Evolutionary conservation across 768 basidiomycete species (phyloP), one percentile per base, ranked within the genome.

Genomic region (Asterophora lycoperdoides): DNA sequence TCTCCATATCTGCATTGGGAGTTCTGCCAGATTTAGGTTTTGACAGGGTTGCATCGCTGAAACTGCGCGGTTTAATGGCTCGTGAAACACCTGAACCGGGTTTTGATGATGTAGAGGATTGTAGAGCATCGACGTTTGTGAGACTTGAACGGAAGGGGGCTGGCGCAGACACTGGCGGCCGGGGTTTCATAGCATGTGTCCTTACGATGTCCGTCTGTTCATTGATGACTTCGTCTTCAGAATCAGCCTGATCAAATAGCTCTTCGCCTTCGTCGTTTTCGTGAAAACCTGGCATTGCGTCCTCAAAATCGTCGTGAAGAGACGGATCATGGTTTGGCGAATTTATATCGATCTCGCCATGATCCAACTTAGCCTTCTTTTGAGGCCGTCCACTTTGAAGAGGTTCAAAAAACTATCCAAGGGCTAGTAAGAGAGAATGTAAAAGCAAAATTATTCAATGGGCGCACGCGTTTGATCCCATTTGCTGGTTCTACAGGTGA

Each of bases 381-480:
- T 60, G 65, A 19, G 73, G 64, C 18, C 64, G 64, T 19, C 57
- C 57, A 33, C 60, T 55, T 41, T 65, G 60, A 5, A 60, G 58
- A 8, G 72, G 58, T 48, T 78, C 77, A 47, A 87, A 83, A 59
- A 86, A 89, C 85, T 87, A 53, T 14, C 34, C 10, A 19, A 8
- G 15, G 18, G 40, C 36, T 20, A 14, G n/a, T 34, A 11, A 37
- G 38, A 50, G 11, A 39, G 19, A 17, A 28, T 28, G 28, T 33
- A 37, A 15, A 14, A 33, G 45, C 14, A 45, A 18, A 29, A 39
- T 36, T 37, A 38, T 26, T 28, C 28, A 23, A 3, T 23, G 3
- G 30, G 61, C 75, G 44, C 60, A 91, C 93, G 48, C 82, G 76
- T 63, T 87, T 86, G 52, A 96, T 91, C 1, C 89, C 86, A 44